phyloP scores from a whole-genome alignment of 331 rosid genomes.

The Ulmus americana region DNA sequence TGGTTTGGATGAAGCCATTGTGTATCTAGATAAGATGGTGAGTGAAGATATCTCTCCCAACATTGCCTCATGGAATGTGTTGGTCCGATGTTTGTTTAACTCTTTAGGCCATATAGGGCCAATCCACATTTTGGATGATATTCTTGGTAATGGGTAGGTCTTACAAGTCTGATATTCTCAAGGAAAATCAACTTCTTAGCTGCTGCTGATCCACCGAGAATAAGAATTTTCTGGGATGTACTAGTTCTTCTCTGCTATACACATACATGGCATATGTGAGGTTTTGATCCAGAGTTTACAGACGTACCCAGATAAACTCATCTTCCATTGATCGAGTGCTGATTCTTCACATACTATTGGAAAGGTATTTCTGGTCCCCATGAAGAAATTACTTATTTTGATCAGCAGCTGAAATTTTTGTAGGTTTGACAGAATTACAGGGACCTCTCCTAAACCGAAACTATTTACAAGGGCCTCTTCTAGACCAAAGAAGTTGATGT shows the following conservation, averaged over 20 bases:
- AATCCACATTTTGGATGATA: slow-evolving; percentile 56
- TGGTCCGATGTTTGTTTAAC: slow-evolving; percentile 65
- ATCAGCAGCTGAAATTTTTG: too few relatives aligned
- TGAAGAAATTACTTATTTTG: too few relatives aligned
- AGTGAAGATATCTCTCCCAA: slow-evolving; percentile 56
- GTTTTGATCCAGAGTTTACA: not conserved
- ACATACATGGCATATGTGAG: too few relatives aligned
- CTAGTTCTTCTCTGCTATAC: not conserved
- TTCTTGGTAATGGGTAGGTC: slow-evolving; percentile 34
- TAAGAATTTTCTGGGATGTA: not conserved
- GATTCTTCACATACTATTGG: too few relatives aligned
- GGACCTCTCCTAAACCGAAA: too few relatives aligned
- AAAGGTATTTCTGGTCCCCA: too few relatives aligned
- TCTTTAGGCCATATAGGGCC: slow-evolving; percentile 73
- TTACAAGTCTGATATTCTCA: slow-evolving; percentile 6
- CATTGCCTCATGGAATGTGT: slow-evolving; percentile 58
- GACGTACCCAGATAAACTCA: too few relatives aligned
- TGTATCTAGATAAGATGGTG: slow-evolving; percentile 59
- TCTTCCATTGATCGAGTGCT: too few relatives aligned
- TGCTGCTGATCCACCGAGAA: not conserved
- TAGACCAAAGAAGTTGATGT: too few relatives aligned
- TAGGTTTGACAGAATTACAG: too few relatives aligned
- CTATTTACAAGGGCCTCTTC: too few relatives aligned
- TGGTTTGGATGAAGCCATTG: slow-evolving; percentile 58
- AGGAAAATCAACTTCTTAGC: not conserved